These are phyloP conservation scores for Picea glauca DNA, from an alignment of 75 land plant genomes.

Conservation along the genomic window DNA sequence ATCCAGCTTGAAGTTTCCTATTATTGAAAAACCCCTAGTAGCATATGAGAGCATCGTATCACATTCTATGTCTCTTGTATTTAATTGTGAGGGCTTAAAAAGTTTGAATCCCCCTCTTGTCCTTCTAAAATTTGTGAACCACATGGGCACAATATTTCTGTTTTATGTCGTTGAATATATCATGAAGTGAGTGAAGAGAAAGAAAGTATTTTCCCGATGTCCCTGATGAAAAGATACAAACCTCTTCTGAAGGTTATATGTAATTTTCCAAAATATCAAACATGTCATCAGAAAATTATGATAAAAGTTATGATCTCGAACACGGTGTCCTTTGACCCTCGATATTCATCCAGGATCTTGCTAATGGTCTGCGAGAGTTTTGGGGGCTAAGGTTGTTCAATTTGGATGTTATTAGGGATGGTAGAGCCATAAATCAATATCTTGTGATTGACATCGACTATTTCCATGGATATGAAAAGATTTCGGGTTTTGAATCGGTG, in stretches of 20 bases:
- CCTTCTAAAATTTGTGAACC: slow-evolving; percentile 52
- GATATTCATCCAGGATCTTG: slow-evolving; percentile 31
- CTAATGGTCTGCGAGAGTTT: slow-evolving; percentile 31
- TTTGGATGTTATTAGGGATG: slow-evolving; percentile 55
- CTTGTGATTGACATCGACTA: slow-evolving; percentile 67
- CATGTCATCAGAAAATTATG: slow-evolving; percentile 18
- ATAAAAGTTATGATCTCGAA: slow-evolving; percentile 7
- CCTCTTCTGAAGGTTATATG: slow-evolving; percentile 19
- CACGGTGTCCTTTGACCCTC: slow-evolving; percentile 40
- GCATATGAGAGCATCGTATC: slow-evolving; percentile 46
- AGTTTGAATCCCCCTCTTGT: slow-evolving; percentile 44
- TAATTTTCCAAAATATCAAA: slow-evolving; percentile 58
- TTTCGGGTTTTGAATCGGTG: slow-evolving; percentile 45
- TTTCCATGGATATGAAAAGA: slow-evolving; percentile 70
- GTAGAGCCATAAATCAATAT: slow-evolving; percentile 20
- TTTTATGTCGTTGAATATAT: slow-evolving; percentile 53
- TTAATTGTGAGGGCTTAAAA: slow-evolving; percentile 24
- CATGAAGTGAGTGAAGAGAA: slow-evolving; percentile 40
- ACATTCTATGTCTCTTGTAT: slow-evolving; percentile 53
- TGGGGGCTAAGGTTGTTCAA: slow-evolving; percentile 50
- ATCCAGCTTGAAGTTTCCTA: slow-evolving; percentile 32
- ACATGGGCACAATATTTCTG: slow-evolving; percentile 54
- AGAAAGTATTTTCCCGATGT: slow-evolving; percentile 49
- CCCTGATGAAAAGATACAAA: slow-evolving; percentile 28
- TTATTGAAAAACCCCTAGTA: slow-evolving; percentile 52